Conservation (phyloP, 2,329 filamentous ascomycete species). For the Neodidymelliopsis sp. region DNA sequence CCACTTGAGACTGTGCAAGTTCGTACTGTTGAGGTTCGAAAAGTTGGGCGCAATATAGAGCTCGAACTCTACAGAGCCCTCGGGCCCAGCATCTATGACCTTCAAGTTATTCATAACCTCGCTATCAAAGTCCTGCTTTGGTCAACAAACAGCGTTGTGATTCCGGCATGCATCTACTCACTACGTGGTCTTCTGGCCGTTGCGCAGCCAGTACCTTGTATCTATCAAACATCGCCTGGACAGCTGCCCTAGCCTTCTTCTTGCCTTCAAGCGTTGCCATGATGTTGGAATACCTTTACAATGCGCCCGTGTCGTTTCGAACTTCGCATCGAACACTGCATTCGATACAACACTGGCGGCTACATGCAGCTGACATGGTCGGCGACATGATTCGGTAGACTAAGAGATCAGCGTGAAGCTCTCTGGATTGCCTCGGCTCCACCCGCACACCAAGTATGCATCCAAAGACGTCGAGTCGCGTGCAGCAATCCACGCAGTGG, state of each 20-base stretch:
- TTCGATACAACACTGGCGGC: constrained; percentile 4
- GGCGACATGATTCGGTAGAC: constrained; percentile 11
- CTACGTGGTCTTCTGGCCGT: constrained; percentile 43
- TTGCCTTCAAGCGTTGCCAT: constrained; percentile 39
- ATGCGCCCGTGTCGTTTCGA: neutral
- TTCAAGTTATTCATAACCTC: constrained; percentile 49
- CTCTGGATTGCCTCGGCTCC: constrained; percentile 27
- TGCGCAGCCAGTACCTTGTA: constrained; percentile 44
- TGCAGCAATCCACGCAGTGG: neutral
- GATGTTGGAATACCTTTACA: neutral
- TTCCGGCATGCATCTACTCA: constrained; percentile 18
- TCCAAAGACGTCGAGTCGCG: constrained; percentile 14
- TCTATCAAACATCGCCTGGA: constrained; percentile 48
- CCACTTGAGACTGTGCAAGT: no score
- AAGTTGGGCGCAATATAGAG: constrained; percentile 45
- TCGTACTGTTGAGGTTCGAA: constrained; percentile 51
- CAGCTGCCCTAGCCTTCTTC: constrained; percentile 46
- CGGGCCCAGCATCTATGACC: constrained; percentile 46
- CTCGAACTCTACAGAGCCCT: constrained; percentile 47
- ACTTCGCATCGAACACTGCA: constrained; percentile 9
- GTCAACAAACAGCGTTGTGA: neutral
- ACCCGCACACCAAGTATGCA: neutral
- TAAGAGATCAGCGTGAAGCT: constrained; percentile 10
- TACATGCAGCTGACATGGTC: constrained; percentile 13
- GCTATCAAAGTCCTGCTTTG: constrained; percentile 46